Percentiles rank a stretch among this genome's conserved stretches.
These are phyloP conservation scores for Fusarium decemcellulare DNA, from an alignment of 2,329 filamentous ascomycete genomes.

Conservation along the genomic window DNA sequence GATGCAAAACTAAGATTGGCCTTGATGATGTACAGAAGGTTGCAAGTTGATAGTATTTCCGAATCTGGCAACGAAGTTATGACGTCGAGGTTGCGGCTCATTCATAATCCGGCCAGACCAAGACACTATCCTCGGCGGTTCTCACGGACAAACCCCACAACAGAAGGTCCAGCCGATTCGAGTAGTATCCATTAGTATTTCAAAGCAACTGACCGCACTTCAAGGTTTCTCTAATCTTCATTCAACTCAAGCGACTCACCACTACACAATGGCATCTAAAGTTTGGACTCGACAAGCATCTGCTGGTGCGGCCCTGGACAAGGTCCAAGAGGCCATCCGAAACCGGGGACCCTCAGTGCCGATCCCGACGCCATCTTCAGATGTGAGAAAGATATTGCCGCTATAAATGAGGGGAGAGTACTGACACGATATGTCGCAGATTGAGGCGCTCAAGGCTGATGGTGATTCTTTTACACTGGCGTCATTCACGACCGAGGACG, in stretches of 20 bases:
- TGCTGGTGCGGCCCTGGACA: conserved; percentile 31
- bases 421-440: conserved; percentile 34
- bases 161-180: conserved; percentile 36
- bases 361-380: conserved; percentile 39
- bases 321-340: conserved; percentile 39
- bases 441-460: conserved; percentile 49
- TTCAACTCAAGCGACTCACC: not conserved
- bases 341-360: conserved; percentile 19
- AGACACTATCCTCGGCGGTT: conserved; percentile 14
- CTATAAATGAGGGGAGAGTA: not conserved
- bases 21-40: no score
- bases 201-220: conserved; percentile 7
- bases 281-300: conserved; percentile 32
- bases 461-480: conserved; percentile 61
- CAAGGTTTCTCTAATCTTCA: not conserved
- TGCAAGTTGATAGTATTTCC: no score
- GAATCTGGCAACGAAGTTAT: no score
- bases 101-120: not conserved
- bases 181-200: conserved; percentile 2
- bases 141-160: conserved; percentile 19
- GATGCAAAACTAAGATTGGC: no score
- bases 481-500: conserved; percentile 74
- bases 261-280: conserved; percentile 29
- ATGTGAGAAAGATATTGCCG: conserved; percentile 25
- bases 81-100: not conserved